Evolutionary conservation across 352 stramenopile genomes (phyloP).

Genomic region (Blastocystis sp.): DNA sequence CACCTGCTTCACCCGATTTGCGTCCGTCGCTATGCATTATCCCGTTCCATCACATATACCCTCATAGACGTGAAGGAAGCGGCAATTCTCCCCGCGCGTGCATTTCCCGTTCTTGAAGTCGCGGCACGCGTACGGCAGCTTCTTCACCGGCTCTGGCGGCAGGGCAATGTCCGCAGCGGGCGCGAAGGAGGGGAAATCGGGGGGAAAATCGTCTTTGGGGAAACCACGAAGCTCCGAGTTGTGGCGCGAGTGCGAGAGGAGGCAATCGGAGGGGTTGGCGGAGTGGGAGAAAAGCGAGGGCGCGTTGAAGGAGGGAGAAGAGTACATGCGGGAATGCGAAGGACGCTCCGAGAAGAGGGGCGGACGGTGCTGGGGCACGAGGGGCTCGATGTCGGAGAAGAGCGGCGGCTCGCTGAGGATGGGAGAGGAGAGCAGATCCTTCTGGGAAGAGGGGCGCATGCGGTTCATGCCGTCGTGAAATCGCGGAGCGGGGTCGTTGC

Average conservation of each 20-base stretch:
- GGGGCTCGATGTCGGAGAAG: slow-evolving; percentile 3
- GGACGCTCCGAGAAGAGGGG: slow-evolving; percentile 21
- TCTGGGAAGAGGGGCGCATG: background rate
- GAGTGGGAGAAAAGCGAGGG: slow-evolving; percentile 22
- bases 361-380: background rate
- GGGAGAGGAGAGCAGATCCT: background rate
- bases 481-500: background rate
- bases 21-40: background rate
- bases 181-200: background rate
- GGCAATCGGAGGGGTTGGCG: background rate
- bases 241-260: slow-evolving; percentile 28
- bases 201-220: slow-evolving; percentile 75
- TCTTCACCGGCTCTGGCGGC: slow-evolving; percentile 15
- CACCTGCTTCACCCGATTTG: background rate
- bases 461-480: background rate
- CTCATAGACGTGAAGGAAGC: slow-evolving; percentile 49
- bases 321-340: slow-evolving; percentile 42
- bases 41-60: background rate
- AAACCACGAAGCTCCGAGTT: background rate
- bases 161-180: background rate
- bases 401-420: slow-evolving; percentile 55
- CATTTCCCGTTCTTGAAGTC: slow-evolving; percentile 66
- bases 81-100: slow-evolving; percentile 53
- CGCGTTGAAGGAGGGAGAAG: slow-evolving; percentile 11
- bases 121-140: slow-evolving; percentile 63